Conservation (phyloP, 2,329 filamentous ascomycete genomes). For the Penicillium freii region DNA sequence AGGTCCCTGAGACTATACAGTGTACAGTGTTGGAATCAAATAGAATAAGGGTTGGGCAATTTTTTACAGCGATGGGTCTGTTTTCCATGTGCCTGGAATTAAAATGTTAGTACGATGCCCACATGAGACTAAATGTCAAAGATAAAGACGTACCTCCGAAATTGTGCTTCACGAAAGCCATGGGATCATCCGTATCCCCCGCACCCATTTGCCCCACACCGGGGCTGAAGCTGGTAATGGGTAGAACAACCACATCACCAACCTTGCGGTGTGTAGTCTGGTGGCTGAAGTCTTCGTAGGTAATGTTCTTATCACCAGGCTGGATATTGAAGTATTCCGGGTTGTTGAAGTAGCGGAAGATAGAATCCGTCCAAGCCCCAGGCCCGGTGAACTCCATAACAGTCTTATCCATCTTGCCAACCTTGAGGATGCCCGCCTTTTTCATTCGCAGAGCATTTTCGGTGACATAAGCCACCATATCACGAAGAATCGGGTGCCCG, state of each 20-base stretch:
- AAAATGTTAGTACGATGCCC: constrained; percentile 13
- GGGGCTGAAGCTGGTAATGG: constrained; percentile 96
- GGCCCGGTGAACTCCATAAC: constrained; percentile 95
- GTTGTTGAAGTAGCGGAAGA: constrained; percentile 95
- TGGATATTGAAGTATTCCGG: constrained; percentile 80
- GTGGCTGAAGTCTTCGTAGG: constrained; percentile 84
- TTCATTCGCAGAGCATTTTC: constrained; percentile 75
- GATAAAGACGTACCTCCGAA: constrained; percentile 69
- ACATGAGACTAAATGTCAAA: not conserved
- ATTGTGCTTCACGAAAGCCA: constrained; percentile 96
- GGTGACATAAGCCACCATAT: constrained; percentile 83
- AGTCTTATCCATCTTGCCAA: constrained; percentile 63
- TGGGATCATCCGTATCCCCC: constrained; percentile 80
- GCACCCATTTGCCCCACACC: constrained; percentile 93
- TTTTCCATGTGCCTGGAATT: constrained; percentile 38
- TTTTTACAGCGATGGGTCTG: constrained; percentile 33
- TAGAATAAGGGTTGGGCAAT: not conserved
- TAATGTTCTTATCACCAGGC: constrained; percentile 65
- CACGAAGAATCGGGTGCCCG: constrained; percentile 85
- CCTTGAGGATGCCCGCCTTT: constrained; percentile 61
- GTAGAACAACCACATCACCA: constrained; percentile 88
- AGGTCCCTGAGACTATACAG: not conserved
- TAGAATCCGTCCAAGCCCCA: constrained; percentile 85
- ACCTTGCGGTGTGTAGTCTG: constrained; percentile 81
- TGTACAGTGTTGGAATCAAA: not conserved